Base-by-base conservation (phyloP, 768 basidiomycete species). In the Podaxis rugospora region DNA sequence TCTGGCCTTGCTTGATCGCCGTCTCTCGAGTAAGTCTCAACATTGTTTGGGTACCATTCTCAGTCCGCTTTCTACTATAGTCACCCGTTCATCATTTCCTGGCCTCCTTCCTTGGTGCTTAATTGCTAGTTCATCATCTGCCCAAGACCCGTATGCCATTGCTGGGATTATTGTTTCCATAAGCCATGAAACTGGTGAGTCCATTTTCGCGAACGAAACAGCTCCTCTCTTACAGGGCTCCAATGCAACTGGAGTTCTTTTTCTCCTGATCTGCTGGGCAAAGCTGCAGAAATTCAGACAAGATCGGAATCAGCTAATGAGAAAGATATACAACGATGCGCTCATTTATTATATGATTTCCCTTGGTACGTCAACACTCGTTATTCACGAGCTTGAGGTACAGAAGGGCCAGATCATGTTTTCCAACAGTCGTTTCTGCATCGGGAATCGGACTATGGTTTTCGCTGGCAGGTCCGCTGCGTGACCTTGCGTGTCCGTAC, bases 301-400 rank as follows among this genome's bases (percentile, higher is more conserved):
- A 18, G 54, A 44, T 18, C 25, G 11, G 5, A 55, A 42, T 36
- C 42, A 16, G 54, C 27, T 55, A 5, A 55, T 55, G 54, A 44
- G n/a, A n/a, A 55, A 27, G 40, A 55, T 55, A 21, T 55, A 55
- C 10, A 44, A 27, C 40, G 54, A 55, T 55, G 54, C 54, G 25
- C 25, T 55, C 18, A 42, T 44, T 25, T 55, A 55, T 44, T 55
- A 55, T 27, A n/a, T 44, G 37, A 27, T 28, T 42, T 55, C 54
- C 25, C 39, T 55, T n/a, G 54, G 54, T 55, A 14, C 7, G 13
- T 36, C 14, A 25, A 2, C 4, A 1, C 11, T 39, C 6, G 9
- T 10, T 9, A 23, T 42, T 23, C 4, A 28, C 2, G 1, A 7
- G 5, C 10, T 10, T 27, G 7, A 16, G 11, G 42, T 42, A 4